A percentile compares a stretch with the other conserved stretches of the same genome.
These are phyloP conservation scores for Stephania japonica DNA, from an alignment of 164 flowering plant genomes.

Conservation along the genomic window DNA sequence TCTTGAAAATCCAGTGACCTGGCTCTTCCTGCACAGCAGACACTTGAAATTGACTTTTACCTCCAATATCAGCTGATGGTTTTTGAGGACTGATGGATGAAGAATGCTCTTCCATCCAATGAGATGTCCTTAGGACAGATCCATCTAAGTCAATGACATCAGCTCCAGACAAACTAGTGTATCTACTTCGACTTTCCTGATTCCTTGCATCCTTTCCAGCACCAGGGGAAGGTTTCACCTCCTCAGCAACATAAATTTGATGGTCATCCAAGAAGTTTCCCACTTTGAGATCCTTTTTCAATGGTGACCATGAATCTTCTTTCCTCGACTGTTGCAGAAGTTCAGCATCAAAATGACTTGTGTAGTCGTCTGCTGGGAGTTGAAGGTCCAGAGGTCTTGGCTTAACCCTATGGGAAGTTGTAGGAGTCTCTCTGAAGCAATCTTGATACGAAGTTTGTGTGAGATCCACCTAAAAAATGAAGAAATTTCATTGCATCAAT, in stretches of 20 bases:
- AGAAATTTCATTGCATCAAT: neutral
- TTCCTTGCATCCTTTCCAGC: conserved; percentile 14
- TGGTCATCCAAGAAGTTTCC: conserved; percentile 8
- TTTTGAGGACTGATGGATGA: conserved; percentile 11
- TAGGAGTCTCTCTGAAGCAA: too few species aligned
- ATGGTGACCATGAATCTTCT: neutral
- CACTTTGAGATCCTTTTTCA: conserved; percentile 3
- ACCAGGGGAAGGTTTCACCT: conserved; percentile 28
- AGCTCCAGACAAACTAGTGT: conserved; percentile 5
- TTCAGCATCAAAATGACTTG: conserved; percentile 10
- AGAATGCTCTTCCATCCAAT: conserved; percentile 1
- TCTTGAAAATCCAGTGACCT: conserved; percentile 6
- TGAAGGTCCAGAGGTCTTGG: conserved; percentile 26
- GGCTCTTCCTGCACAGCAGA: conserved; percentile 10
- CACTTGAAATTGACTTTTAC: conserved; percentile 13
- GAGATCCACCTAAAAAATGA: conserved; percentile 21
- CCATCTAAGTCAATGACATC: conserved; percentile 35
- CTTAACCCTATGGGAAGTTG: conserved; percentile 11
- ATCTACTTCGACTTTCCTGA: conserved; percentile 7
- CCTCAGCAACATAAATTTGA: conserved; percentile 14
- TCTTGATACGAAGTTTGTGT: conserved; percentile 10
- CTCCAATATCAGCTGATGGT: conserved; percentile 9
- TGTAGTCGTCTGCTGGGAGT: conserved; percentile 33
- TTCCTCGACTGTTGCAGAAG: conserved; percentile 2
- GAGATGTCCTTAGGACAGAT: conserved; percentile 17